Percentiles rank a stretch among this genome's conserved stretches.
Conservation (phyloP, 2,329 filamentous ascomycete genomes). For the Fusarium virguliforme region DNA sequence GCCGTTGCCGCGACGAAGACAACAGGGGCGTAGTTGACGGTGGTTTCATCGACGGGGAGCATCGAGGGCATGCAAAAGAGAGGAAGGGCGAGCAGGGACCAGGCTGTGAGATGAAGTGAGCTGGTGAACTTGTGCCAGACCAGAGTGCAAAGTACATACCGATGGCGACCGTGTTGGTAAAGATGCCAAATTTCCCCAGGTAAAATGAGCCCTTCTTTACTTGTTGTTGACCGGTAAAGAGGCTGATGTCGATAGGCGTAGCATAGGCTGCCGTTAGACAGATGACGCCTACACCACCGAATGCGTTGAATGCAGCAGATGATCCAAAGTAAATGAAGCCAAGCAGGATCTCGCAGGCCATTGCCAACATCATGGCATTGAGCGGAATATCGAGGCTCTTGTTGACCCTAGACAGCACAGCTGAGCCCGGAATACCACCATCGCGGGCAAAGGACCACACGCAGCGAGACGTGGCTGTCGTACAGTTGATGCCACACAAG, state of each 20-base stretch:
- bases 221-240: slow-evolving; percentile 16
- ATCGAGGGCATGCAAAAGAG: slow-evolving; percentile 33
- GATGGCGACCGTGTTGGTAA: slow-evolving; percentile 16
- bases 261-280: slow-evolving; percentile 27
- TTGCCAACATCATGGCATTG: slow-evolving; percentile 29
- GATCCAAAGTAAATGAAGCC: slow-evolving; percentile 33
- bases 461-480: slow-evolving; percentile 27
- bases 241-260: slow-evolving; percentile 22
- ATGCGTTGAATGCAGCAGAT: slow-evolving; percentile 24
- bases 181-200: slow-evolving; percentile 16
- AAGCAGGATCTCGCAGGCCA: slow-evolving; percentile 15
- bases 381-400: slow-evolving; percentile 13
- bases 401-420: slow-evolving; percentile 22
- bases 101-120: neutral
- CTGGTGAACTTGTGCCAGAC: neutral
- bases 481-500: slow-evolving; percentile 28
- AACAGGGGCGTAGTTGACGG: slow-evolving; percentile 31
- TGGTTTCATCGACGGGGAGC: slow-evolving; percentile 12
- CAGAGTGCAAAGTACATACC: slow-evolving; percentile 15
- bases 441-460: slow-evolving; percentile 29
- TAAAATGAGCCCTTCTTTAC: slow-evolving; percentile 19
- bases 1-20: slow-evolving; percentile 23
- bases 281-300: slow-evolving; percentile 21
- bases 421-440: slow-evolving; percentile 25
- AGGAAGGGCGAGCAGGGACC: slow-evolving; percentile 28